Base-by-base conservation (phyloP, 352 stramenopile genomes). In the Pilasporangium apinafurcum region DNA sequence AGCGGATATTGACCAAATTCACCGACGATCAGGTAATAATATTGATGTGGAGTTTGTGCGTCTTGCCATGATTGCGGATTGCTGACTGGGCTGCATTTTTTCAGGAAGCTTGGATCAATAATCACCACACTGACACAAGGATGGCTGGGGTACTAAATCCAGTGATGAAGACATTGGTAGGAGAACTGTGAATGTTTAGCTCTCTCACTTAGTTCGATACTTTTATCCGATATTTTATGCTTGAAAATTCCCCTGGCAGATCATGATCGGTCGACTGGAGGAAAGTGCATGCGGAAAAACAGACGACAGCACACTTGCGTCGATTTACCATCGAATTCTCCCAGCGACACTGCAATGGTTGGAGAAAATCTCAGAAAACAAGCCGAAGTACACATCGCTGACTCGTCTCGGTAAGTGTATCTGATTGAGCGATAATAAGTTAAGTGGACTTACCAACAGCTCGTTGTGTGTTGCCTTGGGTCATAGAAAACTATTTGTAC, bases 401-500 rank as follows among this genome's bases (percentile, higher is more conserved):
- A 75, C 65, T 5, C 71, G 73, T 13, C 58, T 85, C 8, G 72
- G 72, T 85, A 63, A 14, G 56, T 44, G 27, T 21, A 26, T 17
- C 2, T 1, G 28, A 27, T n/a, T n/a, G n/a, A n/a, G n/a, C n/a
- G n/a, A n/a, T n/a, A n/a, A n/a, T n/a, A n/a, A n/a, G n/a, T n/a
- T n/a, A n/a, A n/a, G n/a, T n/a, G n/a, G n/a, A n/a, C n/a, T n/a
- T n/a, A n/a, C n/a, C n/a, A n/a, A n/a, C n/a, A n/a, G n/a, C n/a
- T n/a, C n/a, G n/a, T n/a, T n/a, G n/a, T n/a, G n/a, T n/a, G n/a
- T n/a, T n/a, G n/a, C n/a, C n/a, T n/a, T n/a, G n/a, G n/a, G n/a
- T n/a, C n/a, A n/a, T n/a, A 71, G 78, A 90, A 48, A 90, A 90
- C 46, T 86, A 77, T 24, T 37, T 77, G 33, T 90, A 72, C 22